These are phyloP conservation scores for Dryas octopetala DNA, from an alignment of 306 rosid species.

Conservation along the genomic window DNA sequence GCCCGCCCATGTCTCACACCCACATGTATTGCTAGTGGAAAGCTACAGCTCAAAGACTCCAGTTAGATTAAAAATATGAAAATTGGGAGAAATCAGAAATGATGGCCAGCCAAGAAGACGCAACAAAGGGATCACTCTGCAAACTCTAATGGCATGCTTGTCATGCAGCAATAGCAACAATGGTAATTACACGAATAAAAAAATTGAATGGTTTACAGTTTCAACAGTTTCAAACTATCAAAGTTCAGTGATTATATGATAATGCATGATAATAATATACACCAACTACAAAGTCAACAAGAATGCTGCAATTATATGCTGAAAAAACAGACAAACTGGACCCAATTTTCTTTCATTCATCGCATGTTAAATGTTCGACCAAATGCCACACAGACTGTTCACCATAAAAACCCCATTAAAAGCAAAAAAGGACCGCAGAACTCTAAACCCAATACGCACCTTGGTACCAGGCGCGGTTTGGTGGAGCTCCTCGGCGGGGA, in stretches of 20 bases:
- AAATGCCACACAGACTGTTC: slow-evolving; percentile 1
- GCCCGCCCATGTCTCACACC: too few species aligned
- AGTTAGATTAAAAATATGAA: not conserved
- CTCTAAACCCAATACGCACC: slow-evolving; percentile 38
- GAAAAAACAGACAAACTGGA: too few species aligned
- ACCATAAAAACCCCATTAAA: not conserved
- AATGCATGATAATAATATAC: not conserved
- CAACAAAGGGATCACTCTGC: not conserved
- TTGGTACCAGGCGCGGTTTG: slow-evolving; percentile 57
- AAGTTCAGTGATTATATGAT: not conserved
- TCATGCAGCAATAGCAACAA: not conserved
- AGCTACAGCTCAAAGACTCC: not conserved
- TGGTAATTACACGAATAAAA: not conserved
- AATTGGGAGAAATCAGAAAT: not conserved
- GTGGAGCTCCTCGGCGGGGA: slow-evolving; percentile 63
- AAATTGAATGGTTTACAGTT: not conserved
- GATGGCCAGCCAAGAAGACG: not conserved
- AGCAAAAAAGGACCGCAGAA: not conserved
- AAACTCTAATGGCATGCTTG: not conserved
- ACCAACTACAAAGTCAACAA: too few species aligned
- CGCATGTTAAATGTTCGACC: slow-evolving; percentile 21
- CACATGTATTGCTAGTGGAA: not conserved
- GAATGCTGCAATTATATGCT: too few species aligned
- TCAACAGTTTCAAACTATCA: not conserved
- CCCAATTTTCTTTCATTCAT: not conserved